Conservation (phyloP, 2,329 filamentous ascomycete species). For the Metarhizium guizhouense region DNA sequence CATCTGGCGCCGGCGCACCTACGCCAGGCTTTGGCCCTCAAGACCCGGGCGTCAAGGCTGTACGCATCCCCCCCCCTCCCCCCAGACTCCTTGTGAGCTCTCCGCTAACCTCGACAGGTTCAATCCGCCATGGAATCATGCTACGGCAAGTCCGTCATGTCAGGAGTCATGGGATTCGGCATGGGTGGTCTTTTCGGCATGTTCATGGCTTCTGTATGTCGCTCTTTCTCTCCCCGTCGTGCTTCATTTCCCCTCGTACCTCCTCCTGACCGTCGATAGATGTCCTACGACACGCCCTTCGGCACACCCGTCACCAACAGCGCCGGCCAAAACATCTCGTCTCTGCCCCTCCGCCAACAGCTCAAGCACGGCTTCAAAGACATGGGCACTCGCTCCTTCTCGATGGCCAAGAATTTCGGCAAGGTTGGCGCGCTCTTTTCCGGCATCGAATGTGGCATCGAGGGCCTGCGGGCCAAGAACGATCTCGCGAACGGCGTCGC, state of each 20-base stretch:
- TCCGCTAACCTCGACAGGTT: slow-evolving; percentile 45
- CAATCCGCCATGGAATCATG: slow-evolving; percentile 86
- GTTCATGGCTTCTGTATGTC: slow-evolving; percentile 90
- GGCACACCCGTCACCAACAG: slow-evolving; percentile 37
- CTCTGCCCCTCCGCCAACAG: slow-evolving; percentile 78
- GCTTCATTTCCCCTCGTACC: slow-evolving; percentile 4
- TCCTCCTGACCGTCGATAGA: slow-evolving; percentile 43
- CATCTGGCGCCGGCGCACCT: slow-evolving; percentile 14
- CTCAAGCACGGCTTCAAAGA: slow-evolving; percentile 82
- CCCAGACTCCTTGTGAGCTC: not conserved
- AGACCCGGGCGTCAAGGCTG: slow-evolving; percentile 44
- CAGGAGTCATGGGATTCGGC: slow-evolving; percentile 87
- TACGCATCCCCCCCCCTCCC: slow-evolving; percentile 18
- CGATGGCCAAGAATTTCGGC: slow-evolving; percentile 88
- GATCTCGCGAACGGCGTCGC: slow-evolving; percentile 81
- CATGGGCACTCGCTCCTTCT: slow-evolving; percentile 79
- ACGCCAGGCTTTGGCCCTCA: slow-evolving; percentile 25
- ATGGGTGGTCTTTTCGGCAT: slow-evolving; percentile 90
- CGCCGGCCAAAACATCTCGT: slow-evolving; percentile 30
- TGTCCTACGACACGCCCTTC: slow-evolving; percentile 95
- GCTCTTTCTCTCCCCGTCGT: not conserved
- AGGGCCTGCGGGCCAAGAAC: slow-evolving; percentile 87
- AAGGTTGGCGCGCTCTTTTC: slow-evolving; percentile 85
- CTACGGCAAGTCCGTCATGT: slow-evolving; percentile 77
- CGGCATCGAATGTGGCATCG: slow-evolving; percentile 92